phyloP scores from a whole-genome alignment of 2,329 filamentous ascomycete species.

The Arthrobotrys iridis region DNA sequence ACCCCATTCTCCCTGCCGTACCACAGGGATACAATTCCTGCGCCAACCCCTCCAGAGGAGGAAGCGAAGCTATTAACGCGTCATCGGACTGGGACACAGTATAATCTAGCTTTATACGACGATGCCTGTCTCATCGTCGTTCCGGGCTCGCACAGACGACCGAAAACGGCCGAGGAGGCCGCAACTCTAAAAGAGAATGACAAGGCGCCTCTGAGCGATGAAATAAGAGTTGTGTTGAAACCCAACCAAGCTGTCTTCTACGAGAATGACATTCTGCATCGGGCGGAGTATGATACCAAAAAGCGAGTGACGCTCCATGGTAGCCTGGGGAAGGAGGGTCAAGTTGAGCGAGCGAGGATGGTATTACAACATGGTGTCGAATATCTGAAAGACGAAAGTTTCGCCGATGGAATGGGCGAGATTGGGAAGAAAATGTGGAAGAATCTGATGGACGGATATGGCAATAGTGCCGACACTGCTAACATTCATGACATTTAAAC shows the following conservation, averaged over 20 bases:
- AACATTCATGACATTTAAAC: conserved; percentile 32
- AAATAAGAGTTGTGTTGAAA: conserved; percentile 51
- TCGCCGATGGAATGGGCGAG: conserved; percentile 35
- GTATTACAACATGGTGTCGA: conserved; percentile 53
- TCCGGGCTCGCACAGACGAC: conserved; percentile 53
- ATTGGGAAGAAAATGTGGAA: conserved; percentile 45
- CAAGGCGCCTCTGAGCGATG: conserved; percentile 33
- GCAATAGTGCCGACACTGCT: conserved; percentile 14
- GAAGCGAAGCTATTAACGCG: conserved; percentile 36
- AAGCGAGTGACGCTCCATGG: conserved; percentile 52
- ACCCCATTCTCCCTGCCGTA: conserved; percentile 51
- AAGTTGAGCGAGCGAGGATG: conserved; percentile 47
- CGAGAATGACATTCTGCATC: conserved; percentile 54
- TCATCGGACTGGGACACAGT: conserved; percentile 53
- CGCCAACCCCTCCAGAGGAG: conserved; percentile 32
- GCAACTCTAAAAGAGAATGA: conserved; percentile 26
- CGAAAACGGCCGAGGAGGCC: conserved; percentile 49
- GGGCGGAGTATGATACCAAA: conserved; percentile 48
- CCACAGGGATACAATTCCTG: conserved; percentile 54
- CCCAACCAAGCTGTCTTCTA: conserved; percentile 55
- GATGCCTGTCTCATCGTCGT: conserved; percentile 54
- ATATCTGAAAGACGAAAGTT: conserved; percentile 39
- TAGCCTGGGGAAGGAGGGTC: conserved; percentile 42
- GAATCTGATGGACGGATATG: conserved; percentile 49
- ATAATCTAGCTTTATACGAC: conserved; percentile 53